Percentiles rank a stretch among this genome's conserved stretches.
Conservation (phyloP, 495 filamentous ascomycete genomes). For the Glutinoglossum americanum region DNA sequence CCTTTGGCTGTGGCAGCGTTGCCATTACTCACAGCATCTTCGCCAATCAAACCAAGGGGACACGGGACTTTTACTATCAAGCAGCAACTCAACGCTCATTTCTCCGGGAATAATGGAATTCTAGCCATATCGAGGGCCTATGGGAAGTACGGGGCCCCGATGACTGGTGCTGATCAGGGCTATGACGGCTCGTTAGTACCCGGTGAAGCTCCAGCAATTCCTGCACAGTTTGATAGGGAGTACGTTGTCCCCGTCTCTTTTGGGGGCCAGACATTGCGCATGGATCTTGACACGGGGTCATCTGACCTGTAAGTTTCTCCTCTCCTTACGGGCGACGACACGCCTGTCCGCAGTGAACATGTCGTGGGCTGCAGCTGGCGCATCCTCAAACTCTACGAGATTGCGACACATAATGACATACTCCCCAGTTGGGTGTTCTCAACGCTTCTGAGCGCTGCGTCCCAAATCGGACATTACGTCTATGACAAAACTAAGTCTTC, state of each 20-base stretch:
- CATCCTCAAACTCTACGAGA: too few relatives aligned
- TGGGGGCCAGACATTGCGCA: conserved; percentile 36
- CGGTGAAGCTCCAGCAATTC: conserved; percentile 29
- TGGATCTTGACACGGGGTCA: conserved; percentile 60
- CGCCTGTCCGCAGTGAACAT: too few relatives aligned
- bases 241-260: conserved; percentile 47
- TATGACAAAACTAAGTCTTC: conserved; percentile 31
- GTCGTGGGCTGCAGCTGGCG: too few relatives aligned
- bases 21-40: not conserved
- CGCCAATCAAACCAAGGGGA: not conserved
- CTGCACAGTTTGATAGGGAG: conserved; percentile 35
- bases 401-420: conserved; percentile 3
- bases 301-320: conserved; percentile 41
- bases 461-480: conserved; percentile 35
- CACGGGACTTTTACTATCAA: not conserved
- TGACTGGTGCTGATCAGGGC: conserved; percentile 21
- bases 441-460: conserved; percentile 19
- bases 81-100: not conserved
- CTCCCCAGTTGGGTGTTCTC: conserved; percentile 30
- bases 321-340: too few relatives aligned
- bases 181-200: too few relatives aligned
- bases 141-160: conserved; percentile 18
- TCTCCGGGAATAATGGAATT: conserved; percentile 9
- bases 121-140: conserved; percentile 5
- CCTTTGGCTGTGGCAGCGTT: not conserved